Conservation (phyloP, 1,139 yeast genomes). For the Suhomyces anneliseae region DNA sequence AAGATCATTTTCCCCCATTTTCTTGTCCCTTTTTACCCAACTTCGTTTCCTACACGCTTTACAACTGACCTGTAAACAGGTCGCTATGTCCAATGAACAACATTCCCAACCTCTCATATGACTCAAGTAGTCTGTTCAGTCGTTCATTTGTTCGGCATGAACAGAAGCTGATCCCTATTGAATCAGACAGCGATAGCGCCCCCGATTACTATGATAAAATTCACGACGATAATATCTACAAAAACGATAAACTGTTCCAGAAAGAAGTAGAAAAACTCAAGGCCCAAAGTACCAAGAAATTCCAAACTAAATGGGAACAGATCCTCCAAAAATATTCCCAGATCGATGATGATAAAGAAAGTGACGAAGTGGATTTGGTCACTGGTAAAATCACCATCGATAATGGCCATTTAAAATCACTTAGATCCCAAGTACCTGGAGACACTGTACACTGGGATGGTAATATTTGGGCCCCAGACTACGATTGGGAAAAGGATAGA, state of each 20-base stretch:
- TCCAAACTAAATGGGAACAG: slow-evolving; percentile 52
- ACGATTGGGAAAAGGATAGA: slow-evolving; percentile 10
- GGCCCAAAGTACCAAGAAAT: slow-evolving; percentile 28
- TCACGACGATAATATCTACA: slow-evolving; percentile 2
- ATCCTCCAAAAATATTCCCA: slow-evolving; percentile 56
- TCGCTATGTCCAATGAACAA: slow-evolving; percentile 8
- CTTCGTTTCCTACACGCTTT: too few relatives aligned
- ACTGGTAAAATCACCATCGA: slow-evolving; percentile 62
- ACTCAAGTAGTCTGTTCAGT: slow-evolving; percentile 5
- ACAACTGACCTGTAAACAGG: neutral
- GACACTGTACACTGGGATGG: slow-evolving; percentile 10
- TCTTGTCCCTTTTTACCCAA: too few relatives aligned
- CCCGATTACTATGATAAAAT: slow-evolving; percentile 1
- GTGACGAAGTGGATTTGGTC: slow-evolving; percentile 63
- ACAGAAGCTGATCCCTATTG: slow-evolving; percentile 6
- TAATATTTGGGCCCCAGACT: slow-evolving; percentile 15
- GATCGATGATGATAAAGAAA: slow-evolving; percentile 51
- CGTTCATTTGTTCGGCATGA: neutral
- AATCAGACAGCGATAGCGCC: slow-evolving; percentile 1
- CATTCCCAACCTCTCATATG: slow-evolving; percentile 15
- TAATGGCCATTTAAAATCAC: slow-evolving; percentile 60
- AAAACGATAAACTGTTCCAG: slow-evolving; percentile 20
- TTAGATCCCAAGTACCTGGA: slow-evolving; percentile 15
- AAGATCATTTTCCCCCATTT: too few relatives aligned
- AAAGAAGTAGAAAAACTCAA: slow-evolving; percentile 26